Evolutionary conservation across 2,329 filamentous ascomycete genomes (phyloP).

Genomic region (Ceratocystiopsis brevicomis): DNA sequence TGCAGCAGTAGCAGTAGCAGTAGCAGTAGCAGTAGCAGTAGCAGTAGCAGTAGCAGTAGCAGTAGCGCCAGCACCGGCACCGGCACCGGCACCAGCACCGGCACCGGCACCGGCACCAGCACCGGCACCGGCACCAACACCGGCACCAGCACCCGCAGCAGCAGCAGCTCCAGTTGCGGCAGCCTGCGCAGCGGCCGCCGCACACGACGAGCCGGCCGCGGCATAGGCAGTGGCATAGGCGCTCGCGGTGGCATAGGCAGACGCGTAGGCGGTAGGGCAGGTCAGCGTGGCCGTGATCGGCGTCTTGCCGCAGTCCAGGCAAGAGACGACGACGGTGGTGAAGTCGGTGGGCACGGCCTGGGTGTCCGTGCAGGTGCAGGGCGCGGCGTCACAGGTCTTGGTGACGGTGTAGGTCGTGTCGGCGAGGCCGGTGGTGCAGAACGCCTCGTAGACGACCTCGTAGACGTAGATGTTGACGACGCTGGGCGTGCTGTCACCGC

Average conservation of each 20-base stretch:
- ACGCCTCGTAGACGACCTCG: constrained; percentile 4
- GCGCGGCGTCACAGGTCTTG: constrained; percentile 8
- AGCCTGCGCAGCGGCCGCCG: no score
- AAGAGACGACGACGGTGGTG: constrained; percentile 7
- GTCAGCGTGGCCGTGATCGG: constrained; percentile 7
- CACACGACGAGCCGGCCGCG: background rate
- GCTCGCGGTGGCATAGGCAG: background rate
- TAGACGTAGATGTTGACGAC: constrained; percentile 5
- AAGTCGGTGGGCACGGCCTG: constrained; percentile 7
- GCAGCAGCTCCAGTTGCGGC: no score
- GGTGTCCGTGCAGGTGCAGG: constrained; percentile 1
- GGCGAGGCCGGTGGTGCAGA: constrained; percentile 5
- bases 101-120: background rate
- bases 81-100: background rate
- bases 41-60: background rate
- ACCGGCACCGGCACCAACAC: background rate
- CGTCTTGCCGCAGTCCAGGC: constrained; percentile 4
- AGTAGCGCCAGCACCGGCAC: background rate
- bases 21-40: background rate
- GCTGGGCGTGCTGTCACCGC: constrained; percentile 2
- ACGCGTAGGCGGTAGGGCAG: constrained; percentile 2
- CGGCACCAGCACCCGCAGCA: background rate
- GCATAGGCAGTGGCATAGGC: background rate
- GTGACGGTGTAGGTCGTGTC: constrained; percentile 10
- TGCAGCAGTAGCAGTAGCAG: no score